phyloP scores from a whole-genome alignment of 495 filamentous ascomycete species.

The Collariella sp. region DNA sequence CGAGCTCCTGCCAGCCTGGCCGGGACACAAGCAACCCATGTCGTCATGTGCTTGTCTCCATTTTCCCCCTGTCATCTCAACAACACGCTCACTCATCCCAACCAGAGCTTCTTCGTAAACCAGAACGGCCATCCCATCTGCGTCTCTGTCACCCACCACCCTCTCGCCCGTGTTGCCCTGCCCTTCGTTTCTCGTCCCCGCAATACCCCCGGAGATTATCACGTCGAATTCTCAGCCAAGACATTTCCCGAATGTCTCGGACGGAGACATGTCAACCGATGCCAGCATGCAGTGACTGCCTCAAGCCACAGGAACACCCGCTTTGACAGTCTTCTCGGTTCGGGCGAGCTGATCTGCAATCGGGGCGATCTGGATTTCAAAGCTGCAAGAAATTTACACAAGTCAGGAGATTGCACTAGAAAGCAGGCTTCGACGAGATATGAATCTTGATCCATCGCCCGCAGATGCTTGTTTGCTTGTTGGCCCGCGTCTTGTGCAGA shows the following conservation, averaged over 20 bases:
- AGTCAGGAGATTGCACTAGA: not conserved
- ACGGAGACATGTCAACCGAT: not conserved
- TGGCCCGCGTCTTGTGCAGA: too few relatives aligned
- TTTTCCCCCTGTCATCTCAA: not conserved
- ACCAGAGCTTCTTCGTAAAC: too few relatives aligned
- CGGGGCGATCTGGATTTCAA: not conserved
- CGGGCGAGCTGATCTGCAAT: not conserved
- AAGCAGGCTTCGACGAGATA: too few relatives aligned
- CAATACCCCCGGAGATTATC: not conserved
- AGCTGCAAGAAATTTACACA: not conserved
- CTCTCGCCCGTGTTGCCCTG: too few relatives aligned
- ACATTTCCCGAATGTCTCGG: slow-evolving; percentile 3
- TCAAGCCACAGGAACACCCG: not conserved
- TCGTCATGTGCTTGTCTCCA: not conserved
- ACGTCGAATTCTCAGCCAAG: not conserved
- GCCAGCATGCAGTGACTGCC: not conserved
- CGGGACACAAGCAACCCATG: not conserved
- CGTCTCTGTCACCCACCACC: not conserved
- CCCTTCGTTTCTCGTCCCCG: not conserved
- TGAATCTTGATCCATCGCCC: too few relatives aligned
- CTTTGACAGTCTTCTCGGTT: not conserved
- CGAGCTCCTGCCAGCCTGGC: too few relatives aligned
- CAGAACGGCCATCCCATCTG: not conserved
- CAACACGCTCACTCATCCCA: too few relatives aligned
- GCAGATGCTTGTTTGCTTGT: too few relatives aligned